Conservation (phyloP, 2,329 filamentous ascomycete genomes). For the Alternaria sp. region DNA sequence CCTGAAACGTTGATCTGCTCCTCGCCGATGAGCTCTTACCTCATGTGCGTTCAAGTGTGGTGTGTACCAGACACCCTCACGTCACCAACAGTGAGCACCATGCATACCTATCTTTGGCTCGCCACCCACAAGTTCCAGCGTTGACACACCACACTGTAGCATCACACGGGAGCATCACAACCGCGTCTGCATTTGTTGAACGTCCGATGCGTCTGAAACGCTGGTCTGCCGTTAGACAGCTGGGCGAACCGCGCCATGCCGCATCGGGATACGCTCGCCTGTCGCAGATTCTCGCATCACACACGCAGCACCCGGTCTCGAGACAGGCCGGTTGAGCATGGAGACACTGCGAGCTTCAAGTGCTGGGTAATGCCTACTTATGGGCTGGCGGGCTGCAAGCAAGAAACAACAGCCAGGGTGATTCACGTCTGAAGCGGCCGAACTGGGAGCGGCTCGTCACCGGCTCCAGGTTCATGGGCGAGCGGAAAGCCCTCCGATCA, state of each 20-base stretch:
- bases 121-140: not conserved
- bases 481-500: not conserved
- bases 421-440: constrained; percentile 11
- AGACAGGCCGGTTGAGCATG: constrained; percentile 17
- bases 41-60: not conserved
- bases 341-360: constrained; percentile 25
- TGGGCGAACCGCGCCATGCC: constrained; percentile 13
- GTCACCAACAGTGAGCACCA: not conserved
- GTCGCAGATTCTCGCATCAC: constrained; percentile 20
- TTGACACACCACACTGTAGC: not conserved
- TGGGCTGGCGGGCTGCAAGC: not conserved
- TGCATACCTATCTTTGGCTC: not conserved
- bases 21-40: not conserved
- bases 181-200: constrained; percentile 4
- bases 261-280: constrained; percentile 11
- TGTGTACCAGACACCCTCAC: not conserved
- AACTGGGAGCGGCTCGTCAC: not conserved
- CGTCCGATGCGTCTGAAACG: constrained; percentile 18
- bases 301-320: constrained; percentile 14
- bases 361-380: constrained; percentile 2
- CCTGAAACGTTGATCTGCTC: not conserved
- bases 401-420: not conserved
- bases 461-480: not conserved
- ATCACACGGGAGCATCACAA: constrained; percentile 10
- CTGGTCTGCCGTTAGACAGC: constrained; percentile 11